phyloP scores from a whole-genome alignment of 192 early-diverging fungal genomes.

The Podila horticola region DNA sequence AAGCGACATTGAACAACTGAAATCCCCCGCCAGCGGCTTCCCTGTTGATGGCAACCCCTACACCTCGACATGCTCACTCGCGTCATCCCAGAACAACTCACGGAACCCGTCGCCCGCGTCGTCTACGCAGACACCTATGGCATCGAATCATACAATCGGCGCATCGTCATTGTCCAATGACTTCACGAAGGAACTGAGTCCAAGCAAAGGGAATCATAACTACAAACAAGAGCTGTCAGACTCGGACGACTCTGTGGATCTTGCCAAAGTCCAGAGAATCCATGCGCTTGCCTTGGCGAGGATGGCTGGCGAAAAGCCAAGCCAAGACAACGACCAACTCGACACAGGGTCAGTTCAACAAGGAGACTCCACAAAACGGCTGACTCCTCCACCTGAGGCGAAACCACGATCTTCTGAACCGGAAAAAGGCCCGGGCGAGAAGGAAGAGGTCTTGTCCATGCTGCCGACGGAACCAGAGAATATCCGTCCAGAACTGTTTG shows the following conservation, averaged over 20 bases:
- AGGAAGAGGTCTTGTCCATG: neutral
- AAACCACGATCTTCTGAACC: neutral
- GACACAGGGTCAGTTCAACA: neutral
- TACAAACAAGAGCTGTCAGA: neutral
- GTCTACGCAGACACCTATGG: no score
- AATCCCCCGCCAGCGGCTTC: neutral
- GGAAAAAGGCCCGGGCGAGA: neutral
- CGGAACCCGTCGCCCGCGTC: neutral
- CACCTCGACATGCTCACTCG: neutral
- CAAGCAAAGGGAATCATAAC: neutral
- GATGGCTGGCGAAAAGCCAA: neutral
- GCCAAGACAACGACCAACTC: neutral
- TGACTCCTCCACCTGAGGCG: neutral
- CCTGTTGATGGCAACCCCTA: constrained; percentile 17
- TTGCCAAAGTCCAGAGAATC: neutral
- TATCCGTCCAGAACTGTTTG: neutral
- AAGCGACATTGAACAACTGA: neutral
- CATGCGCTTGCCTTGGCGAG: neutral
- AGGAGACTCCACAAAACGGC: neutral
- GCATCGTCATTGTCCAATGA: neutral
- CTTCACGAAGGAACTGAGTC: neutral
- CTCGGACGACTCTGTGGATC: neutral
- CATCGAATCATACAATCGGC: no score
- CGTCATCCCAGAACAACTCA: neutral
- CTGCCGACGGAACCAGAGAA: neutral